These are phyloP conservation scores for Escovopsis sp. DNA, from an alignment of 2,329 filamentous ascomycete genomes.

Conservation along the genomic window DNA sequence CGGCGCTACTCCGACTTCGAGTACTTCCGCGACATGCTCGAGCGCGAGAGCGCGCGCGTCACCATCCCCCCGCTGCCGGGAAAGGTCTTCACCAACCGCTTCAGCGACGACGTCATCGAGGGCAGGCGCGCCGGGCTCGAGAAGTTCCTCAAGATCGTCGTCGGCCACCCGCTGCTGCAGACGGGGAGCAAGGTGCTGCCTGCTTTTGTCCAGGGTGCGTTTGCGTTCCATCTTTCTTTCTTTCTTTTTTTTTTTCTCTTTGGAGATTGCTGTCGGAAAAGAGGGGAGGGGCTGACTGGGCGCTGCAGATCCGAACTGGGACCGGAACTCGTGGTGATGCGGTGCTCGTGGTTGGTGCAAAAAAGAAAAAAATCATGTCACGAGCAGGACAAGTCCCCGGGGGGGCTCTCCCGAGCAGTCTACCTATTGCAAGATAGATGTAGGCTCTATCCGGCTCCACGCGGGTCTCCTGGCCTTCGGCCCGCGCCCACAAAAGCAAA, in stretches of 20 bases:
- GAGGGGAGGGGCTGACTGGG: slow-evolving; percentile 1
- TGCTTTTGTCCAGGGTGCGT: slow-evolving; percentile 83
- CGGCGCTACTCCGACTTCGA: slow-evolving; percentile 97
- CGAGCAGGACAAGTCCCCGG: no score
- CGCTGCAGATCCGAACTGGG: slow-evolving; percentile 64
- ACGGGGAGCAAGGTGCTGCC: slow-evolving; percentile 95
- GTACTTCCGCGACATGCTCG: slow-evolving; percentile 94
- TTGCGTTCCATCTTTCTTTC: background rate
- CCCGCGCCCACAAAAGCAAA: no score
- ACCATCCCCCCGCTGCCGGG: slow-evolving; percentile 92
- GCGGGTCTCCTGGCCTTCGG: no score
- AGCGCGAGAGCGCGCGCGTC: slow-evolving; percentile 85
- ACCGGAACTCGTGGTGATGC: slow-evolving; percentile 74
- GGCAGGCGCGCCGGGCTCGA: slow-evolving; percentile 81
- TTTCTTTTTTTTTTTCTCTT: background rate
- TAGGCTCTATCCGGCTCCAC: no score
- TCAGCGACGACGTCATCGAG: slow-evolving; percentile 97
- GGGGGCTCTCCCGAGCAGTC: no score
- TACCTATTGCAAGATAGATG: no score
- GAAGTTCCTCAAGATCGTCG: slow-evolving; percentile 93
- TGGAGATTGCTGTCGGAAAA: background rate
- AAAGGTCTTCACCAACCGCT: slow-evolving; percentile 96
- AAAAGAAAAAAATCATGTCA: no score
- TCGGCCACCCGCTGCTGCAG: slow-evolving; percentile 89
- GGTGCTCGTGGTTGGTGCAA: no score